A percentile compares a stretch with the other conserved stretches of the same genome.
phyloP scores from a whole-genome alignment of 2,329 filamentous ascomycete genomes.

The Cercospora nicotianae region DNA sequence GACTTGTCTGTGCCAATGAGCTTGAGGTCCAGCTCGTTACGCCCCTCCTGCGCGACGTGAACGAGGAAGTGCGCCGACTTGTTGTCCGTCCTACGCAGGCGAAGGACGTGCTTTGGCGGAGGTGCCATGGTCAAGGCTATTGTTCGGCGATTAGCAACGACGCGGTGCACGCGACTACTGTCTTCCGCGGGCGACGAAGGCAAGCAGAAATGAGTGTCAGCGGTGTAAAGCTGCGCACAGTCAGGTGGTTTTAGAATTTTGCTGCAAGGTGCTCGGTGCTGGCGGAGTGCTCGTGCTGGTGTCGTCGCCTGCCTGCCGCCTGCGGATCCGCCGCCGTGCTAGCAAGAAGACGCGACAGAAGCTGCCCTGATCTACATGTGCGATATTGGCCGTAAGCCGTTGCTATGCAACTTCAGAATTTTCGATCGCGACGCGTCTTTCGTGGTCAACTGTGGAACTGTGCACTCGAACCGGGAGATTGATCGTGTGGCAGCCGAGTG shows the following conservation, averaged over 20 bases:
- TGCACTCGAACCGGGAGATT: slow-evolving; percentile 7
- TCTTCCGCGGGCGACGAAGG: not conserved
- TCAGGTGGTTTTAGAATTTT: not conserved
- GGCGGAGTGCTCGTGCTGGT: not conserved
- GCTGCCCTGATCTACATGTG: slow-evolving; percentile 1
- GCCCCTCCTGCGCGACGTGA: slow-evolving; percentile 55
- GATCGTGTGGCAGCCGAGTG: slow-evolving; percentile 3
- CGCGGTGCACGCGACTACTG: slow-evolving; percentile 4
- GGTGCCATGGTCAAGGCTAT: slow-evolving; percentile 9
- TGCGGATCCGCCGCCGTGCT: not conserved
- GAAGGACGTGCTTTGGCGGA: slow-evolving; percentile 49
- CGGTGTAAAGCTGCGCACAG: not conserved
- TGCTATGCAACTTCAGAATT: slow-evolving; percentile 15
- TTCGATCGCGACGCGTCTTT: slow-evolving; percentile 6
- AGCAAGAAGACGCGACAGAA: not conserved
- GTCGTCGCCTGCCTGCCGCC: slow-evolving; percentile 5
- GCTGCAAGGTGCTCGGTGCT: not conserved
- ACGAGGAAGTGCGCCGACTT: slow-evolving; percentile 54
- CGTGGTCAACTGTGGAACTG: slow-evolving; percentile 6
- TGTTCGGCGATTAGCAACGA: slow-evolving; percentile 5
- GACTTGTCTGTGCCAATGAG: slow-evolving; percentile 68
- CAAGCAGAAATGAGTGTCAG: not conserved
- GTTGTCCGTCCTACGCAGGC: slow-evolving; percentile 55
- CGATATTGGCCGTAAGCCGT: slow-evolving; percentile 7
- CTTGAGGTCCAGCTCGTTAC: slow-evolving; percentile 61